These are phyloP conservation scores for Penicillium hesseltinei DNA, from an alignment of 2,329 filamentous ascomycete genomes.

Conservation along the genomic window DNA sequence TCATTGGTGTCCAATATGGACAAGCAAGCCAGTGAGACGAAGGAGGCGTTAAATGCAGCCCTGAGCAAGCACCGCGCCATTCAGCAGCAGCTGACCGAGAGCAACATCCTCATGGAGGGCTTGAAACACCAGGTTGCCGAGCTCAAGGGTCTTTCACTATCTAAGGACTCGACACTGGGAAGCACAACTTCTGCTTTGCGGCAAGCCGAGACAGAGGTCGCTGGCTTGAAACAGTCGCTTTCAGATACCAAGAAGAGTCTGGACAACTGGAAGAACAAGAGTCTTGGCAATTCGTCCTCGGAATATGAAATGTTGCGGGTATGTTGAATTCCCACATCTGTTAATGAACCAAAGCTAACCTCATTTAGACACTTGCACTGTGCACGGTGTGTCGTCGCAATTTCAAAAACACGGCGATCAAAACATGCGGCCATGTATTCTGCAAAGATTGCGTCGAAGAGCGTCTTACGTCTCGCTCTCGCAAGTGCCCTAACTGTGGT, in stretches of 20 bases:
- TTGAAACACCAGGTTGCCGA: conserved; percentile 74
- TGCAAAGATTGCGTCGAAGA: conserved; percentile 89
- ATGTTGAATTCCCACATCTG: conserved; percentile 45
- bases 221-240: conserved; percentile 73
- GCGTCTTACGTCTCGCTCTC: conserved; percentile 80
- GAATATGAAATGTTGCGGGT: conserved; percentile 85
- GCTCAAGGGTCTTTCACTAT: conserved; percentile 68
- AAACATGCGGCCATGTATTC: conserved; percentile 92
- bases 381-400: conserved; percentile 91
- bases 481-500: conserved; percentile 94
- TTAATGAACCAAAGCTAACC: conserved; percentile 12
- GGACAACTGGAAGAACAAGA: conserved; percentile 82
- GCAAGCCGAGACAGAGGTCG: conserved; percentile 67
- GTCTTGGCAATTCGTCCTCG: conserved; percentile 73
- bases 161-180: conserved; percentile 69
- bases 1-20: conserved; percentile 79
- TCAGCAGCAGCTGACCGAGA: conserved; percentile 70
- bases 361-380: conserved; percentile 65
- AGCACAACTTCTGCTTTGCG: conserved; percentile 62
- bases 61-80: conserved; percentile 71
- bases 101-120: conserved; percentile 66
- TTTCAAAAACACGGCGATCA: conserved; percentile 91
- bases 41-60: conserved; percentile 71
- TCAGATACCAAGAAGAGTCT: conserved; percentile 78
- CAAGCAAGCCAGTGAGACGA: conserved; percentile 82